phyloP scores from a whole-genome alignment of 768 basidiomycete genomes.

The Suillus clintonianus region DNA sequence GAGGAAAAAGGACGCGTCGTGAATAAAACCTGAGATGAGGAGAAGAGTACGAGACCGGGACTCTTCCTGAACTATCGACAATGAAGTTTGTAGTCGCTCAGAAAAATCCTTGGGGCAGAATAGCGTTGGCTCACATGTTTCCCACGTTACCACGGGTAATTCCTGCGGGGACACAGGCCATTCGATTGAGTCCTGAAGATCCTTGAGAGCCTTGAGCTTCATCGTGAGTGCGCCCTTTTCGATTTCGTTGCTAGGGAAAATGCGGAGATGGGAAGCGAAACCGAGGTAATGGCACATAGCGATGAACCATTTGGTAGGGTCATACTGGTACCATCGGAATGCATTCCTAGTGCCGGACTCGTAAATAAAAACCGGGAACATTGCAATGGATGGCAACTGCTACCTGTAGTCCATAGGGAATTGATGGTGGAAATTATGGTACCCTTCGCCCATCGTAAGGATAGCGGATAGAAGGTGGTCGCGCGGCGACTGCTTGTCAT shows the following conservation, averaged over 20 bases:
- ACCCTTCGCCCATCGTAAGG: constrained; percentile 72
- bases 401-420: constrained; percentile 72
- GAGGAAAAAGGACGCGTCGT: constrained; percentile 74
- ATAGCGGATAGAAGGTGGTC: constrained; percentile 83
- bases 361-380: constrained; percentile 7
- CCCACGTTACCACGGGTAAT: constrained; percentile 81
- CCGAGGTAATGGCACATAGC: constrained; percentile 59
- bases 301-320: constrained; percentile 84
- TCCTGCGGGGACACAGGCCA: constrained; percentile 63
- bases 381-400: background rate
- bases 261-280: constrained; percentile 77
- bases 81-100: background rate
- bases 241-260: constrained; percentile 89
- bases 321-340: constrained; percentile 70
- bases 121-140: constrained; percentile 57
- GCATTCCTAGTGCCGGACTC: constrained; percentile 53
- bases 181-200: constrained; percentile 56
- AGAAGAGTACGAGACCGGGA: constrained; percentile 66
- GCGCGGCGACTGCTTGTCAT: constrained; percentile 75
- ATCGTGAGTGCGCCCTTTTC: constrained; percentile 80
- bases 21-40: constrained; percentile 83
- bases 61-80: constrained; percentile 60
- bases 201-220: constrained; percentile 75
- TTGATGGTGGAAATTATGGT: constrained; percentile 82
- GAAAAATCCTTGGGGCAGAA: background rate